Conservation (phyloP, 768 basidiomycete species). For the Mrakia gelida region DNA sequence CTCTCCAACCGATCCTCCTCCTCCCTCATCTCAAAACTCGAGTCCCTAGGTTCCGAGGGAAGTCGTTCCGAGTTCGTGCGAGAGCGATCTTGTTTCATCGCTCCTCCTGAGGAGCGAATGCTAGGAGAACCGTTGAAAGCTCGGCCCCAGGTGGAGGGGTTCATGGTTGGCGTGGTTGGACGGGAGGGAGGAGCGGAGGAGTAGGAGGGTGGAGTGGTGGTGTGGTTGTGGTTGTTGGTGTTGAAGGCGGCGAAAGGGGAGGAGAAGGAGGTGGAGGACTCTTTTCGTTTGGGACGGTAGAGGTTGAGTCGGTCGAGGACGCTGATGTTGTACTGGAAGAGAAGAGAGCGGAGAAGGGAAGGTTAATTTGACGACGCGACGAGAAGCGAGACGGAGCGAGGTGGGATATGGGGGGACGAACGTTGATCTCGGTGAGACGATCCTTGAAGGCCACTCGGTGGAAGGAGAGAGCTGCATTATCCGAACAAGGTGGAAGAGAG, state of each 20-base stretch:
- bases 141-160: conserved; percentile 14
- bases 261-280: neutral
- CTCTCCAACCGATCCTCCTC: conserved; percentile 9
- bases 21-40: neutral
- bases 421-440: conserved; percentile 55
- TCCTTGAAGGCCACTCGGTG: conserved; percentile 73
- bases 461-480: conserved; percentile 61
- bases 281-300: conserved; percentile 26
- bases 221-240: neutral
- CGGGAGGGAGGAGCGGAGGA: neutral
- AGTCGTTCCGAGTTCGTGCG: neutral
- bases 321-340: conserved; percentile 15
- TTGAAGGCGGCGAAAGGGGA: neutral
- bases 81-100: neutral
- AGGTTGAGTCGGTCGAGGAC: conserved; percentile 30
- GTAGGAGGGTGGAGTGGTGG: neutral
- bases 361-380: neutral
- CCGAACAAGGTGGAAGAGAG: neutral
- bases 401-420: neutral
- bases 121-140: neutral
- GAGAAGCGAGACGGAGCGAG: neutral
- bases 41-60: neutral
- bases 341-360: neutral
- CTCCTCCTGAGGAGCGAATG: neutral
- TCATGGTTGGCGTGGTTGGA: neutral